Conservation (phyloP, 2,329 filamentous ascomycete genomes). For the Albifimbria verrucaria region DNA sequence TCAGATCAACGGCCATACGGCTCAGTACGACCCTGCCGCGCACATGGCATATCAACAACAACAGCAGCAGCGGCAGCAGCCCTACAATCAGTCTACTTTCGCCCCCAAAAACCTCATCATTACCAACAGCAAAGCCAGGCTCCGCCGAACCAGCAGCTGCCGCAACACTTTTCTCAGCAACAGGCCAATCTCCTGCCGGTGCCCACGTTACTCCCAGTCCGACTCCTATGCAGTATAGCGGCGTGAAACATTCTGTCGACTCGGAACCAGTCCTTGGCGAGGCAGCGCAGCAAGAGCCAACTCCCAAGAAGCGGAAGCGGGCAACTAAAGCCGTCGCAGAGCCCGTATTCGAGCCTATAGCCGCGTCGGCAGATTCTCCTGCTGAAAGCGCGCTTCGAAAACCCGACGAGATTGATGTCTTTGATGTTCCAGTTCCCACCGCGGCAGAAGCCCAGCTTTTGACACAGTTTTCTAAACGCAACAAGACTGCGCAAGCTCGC, state of each 20-base stretch:
- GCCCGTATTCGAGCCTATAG: slow-evolving; percentile 21
- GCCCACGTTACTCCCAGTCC: slow-evolving; percentile 16
- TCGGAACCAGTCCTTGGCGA: slow-evolving; percentile 16
- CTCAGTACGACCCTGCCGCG: slow-evolving; percentile 13
- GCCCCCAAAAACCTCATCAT: slow-evolving; percentile 15
- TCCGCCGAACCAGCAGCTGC: background rate
- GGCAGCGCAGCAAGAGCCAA: slow-evolving; percentile 20
- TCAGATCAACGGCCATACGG: slow-evolving; percentile 20
- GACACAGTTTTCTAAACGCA: slow-evolving; percentile 34
- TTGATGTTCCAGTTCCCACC: slow-evolving; percentile 26
- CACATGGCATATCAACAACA: slow-evolving; percentile 15
- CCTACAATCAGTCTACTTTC: slow-evolving; percentile 17
- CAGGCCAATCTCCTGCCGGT: slow-evolving; percentile 12
- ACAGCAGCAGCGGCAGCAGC: slow-evolving; percentile 17
- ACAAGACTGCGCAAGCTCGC: slow-evolving; percentile 32
- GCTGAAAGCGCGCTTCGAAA: slow-evolving; percentile 25
- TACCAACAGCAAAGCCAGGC: slow-evolving; percentile 15
- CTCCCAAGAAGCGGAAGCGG: slow-evolving; percentile 37
- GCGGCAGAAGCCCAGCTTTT: slow-evolving; percentile 32
- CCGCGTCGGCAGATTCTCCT: slow-evolving; percentile 22
- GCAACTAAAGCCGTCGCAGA: slow-evolving; percentile 3
- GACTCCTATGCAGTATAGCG: slow-evolving; percentile 15
- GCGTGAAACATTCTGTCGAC: slow-evolving; percentile 17
- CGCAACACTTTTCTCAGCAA: slow-evolving; percentile 9
- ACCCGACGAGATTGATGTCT: slow-evolving; percentile 30